Evolutionary conservation across 148 eudicot genomes (phyloP).

Genomic region (Diospyros lotus): DNA sequence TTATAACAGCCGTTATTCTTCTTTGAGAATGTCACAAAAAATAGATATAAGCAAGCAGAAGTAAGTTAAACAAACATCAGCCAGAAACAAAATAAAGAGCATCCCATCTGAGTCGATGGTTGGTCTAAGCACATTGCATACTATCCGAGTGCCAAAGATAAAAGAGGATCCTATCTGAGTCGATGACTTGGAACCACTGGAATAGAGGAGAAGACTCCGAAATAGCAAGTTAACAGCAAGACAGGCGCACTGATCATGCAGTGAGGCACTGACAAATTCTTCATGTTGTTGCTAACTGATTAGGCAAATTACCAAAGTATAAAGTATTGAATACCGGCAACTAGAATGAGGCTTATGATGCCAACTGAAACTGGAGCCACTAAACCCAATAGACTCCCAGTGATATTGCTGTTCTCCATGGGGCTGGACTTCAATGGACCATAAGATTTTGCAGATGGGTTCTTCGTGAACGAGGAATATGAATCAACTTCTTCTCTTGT

Average conservation of each 20-base stretch:
- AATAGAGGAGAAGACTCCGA: not conserved
- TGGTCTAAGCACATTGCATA: too few relatives aligned
- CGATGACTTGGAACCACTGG: not conserved
- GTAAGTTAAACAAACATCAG: too few relatives aligned
- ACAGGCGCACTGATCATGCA: not conserved
- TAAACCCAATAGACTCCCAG: conserved; percentile 16
- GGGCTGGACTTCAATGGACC: conserved; percentile 12
- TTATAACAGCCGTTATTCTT: too few relatives aligned
- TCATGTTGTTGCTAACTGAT: conserved; percentile 15
- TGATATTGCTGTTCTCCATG: conserved; percentile 9
- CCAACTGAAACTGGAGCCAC: conserved; percentile 31
- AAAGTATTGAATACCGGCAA: conserved; percentile 35
- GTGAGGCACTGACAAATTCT: not conserved
- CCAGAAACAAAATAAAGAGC: too few relatives aligned
- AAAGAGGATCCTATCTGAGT: too few relatives aligned
- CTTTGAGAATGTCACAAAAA: too few relatives aligned
- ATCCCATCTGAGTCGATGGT: too few relatives aligned
- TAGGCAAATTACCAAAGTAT: conserved; percentile 12
- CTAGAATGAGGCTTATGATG: conserved; percentile 28
- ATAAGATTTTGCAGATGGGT: conserved; percentile 22
- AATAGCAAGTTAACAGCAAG: not conserved
- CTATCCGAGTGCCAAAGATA: too few relatives aligned
- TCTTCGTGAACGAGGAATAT: conserved; percentile 55
- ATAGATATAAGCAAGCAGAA: too few relatives aligned
- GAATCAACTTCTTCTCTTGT: conserved; percentile 46